Conservation (phyloP, 306 rosid species). For the Vigna radiata region DNA sequence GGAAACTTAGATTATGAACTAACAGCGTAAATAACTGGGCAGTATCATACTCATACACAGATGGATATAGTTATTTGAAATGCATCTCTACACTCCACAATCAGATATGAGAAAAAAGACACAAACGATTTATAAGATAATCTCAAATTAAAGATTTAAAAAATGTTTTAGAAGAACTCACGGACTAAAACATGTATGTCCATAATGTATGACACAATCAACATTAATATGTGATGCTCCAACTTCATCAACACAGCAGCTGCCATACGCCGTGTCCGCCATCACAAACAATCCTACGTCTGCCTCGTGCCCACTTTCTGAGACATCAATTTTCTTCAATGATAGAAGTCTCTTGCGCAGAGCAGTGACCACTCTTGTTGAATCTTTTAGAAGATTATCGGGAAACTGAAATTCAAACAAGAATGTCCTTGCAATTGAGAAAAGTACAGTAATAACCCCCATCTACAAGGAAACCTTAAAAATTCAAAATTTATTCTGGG, state of each 20-base stretch:
- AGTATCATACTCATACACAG: slow-evolving; percentile 4
- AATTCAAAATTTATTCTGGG: neutral
- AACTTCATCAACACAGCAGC: slow-evolving; percentile 94
- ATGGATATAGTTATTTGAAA: slow-evolving; percentile 6
- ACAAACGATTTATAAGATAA: neutral
- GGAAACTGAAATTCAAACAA: slow-evolving; percentile 68
- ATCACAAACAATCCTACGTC: slow-evolving; percentile 68
- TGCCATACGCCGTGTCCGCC: slow-evolving; percentile 94
- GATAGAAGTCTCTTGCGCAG: slow-evolving; percentile 57
- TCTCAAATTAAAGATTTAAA: neutral
- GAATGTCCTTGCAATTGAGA: neutral
- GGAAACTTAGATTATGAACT: slow-evolving; percentile 27
- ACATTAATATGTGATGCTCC: slow-evolving; percentile 84
- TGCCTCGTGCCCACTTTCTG: slow-evolving; percentile 36
- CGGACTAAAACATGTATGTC: slow-evolving; percentile 94
- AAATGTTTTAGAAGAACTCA: slow-evolving; percentile 49
- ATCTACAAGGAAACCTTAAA: neutral
- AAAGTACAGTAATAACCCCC: neutral
- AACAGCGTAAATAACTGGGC: neutral
- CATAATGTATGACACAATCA: slow-evolving; percentile 85
- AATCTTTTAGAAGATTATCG: slow-evolving; percentile 76
- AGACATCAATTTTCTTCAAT: slow-evolving; percentile 39
- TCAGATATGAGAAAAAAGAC: slow-evolving; percentile 13
- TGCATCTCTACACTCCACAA: slow-evolving; percentile 22
- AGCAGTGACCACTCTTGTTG: slow-evolving; percentile 68